A percentile compares a stretch with the other conserved stretches of the same genome.
phyloP scores from a whole-genome alignment of 257 asterid genomes.

The Hygrophila difformis region DNA sequence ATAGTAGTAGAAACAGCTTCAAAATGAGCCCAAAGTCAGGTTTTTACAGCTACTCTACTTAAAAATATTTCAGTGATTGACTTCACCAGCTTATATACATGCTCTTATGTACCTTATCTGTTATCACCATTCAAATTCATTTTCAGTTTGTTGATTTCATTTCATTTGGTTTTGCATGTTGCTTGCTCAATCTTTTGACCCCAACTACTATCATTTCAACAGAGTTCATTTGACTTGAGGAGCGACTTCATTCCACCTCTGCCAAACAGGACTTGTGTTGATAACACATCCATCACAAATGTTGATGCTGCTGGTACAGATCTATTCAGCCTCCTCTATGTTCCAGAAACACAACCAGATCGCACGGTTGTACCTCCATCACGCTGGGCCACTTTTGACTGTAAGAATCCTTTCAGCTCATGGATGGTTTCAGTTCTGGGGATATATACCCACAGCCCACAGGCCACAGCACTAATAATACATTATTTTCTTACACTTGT shows the following conservation, averaged over 20 bases:
- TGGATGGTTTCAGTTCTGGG: no score
- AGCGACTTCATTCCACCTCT: conserved; percentile 24
- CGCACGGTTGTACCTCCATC: conserved; percentile 80
- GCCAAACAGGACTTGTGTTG: conserved; percentile 11
- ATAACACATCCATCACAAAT: conserved; percentile 21
- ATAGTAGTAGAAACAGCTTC: no score
- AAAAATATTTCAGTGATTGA: no score
- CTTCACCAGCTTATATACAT: no score
- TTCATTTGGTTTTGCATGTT: background rate
- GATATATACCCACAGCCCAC: no score
- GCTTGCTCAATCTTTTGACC: background rate
- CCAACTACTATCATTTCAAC: conserved; percentile 13
- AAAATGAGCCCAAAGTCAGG: no score
- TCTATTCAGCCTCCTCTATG: conserved; percentile 72
- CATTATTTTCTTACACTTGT: no score
- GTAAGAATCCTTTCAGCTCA: conserved; percentile 43
- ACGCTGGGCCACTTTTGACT: conserved; percentile 94
- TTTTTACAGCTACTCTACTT: no score
- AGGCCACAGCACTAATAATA: no score
- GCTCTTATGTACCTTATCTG: background rate
- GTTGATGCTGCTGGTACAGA: conserved; percentile 40
- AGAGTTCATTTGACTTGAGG: conserved; percentile 64
- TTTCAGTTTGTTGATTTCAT: background rate
- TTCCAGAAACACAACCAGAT: conserved; percentile 47
- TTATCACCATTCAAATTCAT: background rate